A percentile compares a stretch with the other conserved stretches of the same genome.
phyloP scores from a whole-genome alignment of 306 rosid genomes.

The Lablab purpureus region DNA sequence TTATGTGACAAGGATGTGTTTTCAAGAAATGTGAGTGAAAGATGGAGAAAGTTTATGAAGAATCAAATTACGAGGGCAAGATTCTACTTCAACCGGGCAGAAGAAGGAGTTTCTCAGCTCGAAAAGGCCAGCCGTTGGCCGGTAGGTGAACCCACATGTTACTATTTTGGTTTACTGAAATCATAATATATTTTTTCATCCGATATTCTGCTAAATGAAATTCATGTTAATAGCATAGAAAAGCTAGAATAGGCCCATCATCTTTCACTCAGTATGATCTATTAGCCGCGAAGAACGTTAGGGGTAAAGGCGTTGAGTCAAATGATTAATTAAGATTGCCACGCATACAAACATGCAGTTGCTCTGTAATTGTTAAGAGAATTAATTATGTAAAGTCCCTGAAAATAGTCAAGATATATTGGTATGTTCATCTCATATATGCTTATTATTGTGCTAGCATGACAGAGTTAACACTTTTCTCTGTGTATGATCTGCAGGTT shows the following conservation, averaged over 20 bases:
- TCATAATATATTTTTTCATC: not conserved
- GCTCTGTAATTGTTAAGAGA: not conserved
- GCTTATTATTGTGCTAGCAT: not conserved
- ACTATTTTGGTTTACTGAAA: not conserved
- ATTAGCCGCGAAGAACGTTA: not conserved
- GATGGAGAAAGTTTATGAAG: slow-evolving; percentile 87
- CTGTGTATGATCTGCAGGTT: slow-evolving; percentile 61
- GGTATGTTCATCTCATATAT: not conserved
- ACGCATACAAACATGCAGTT: not conserved
- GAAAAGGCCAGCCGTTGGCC: slow-evolving; percentile 95
- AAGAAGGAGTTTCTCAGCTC: slow-evolving; percentile 87
- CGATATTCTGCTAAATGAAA: not conserved
- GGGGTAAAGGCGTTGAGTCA: not conserved
- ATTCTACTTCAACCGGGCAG: slow-evolving; percentile 74
- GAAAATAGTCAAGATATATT: not conserved
- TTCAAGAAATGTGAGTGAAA: slow-evolving; percentile 63
- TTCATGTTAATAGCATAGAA: slow-evolving; percentile 4
- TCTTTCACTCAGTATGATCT: not conserved
- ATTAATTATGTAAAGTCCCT: not conserved
- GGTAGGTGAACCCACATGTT: slow-evolving; percentile 41
- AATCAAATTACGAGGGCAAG: slow-evolving; percentile 87
- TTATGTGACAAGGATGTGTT: slow-evolving; percentile 67
- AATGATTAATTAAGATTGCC: not conserved
- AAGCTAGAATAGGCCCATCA: not conserved
- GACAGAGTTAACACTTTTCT: not conserved